Percentiles rank a stretch among this genome's conserved stretches.
phyloP scores from a whole-genome alignment of 345 rosid species.

The Citrus reticulata region DNA sequence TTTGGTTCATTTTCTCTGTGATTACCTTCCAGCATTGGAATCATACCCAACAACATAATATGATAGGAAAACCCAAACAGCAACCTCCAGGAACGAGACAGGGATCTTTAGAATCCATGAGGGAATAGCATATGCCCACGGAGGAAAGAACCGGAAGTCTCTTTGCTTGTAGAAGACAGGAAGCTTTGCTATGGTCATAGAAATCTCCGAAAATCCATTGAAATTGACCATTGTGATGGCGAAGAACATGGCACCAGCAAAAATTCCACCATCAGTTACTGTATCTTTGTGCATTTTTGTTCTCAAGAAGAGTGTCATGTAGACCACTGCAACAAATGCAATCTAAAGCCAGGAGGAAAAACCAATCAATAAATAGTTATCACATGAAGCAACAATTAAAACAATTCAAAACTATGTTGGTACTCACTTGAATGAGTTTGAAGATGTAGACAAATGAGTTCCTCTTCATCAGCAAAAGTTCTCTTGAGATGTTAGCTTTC shows the following conservation, averaged over 20 bases:
- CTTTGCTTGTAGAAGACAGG: conserved; percentile 87
- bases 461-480: conserved; percentile 59
- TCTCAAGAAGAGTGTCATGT: conserved; percentile 60
- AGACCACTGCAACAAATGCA: conserved; percentile 26
- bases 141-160: conserved; percentile 66
- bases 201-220: conserved; percentile 66
- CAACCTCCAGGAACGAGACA: conserved; percentile 57
- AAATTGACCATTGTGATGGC: conserved; percentile 47
- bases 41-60: conserved; percentile 78
- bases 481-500: conserved; percentile 52
- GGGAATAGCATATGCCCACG: conserved; percentile 81
- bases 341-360: conserved; percentile 30
- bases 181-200: conserved; percentile 77
- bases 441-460: conserved; percentile 48
- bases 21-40: conserved; percentile 64
- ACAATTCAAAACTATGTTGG: not conserved
- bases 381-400: not conserved
- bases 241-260: conserved; percentile 64
- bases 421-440: conserved; percentile 44
- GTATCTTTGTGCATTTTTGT: conserved; percentile 50
- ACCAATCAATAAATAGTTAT: conserved; percentile 1
- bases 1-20: not conserved
- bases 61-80: conserved; percentile 52
- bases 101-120: conserved; percentile 83
- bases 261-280: conserved; percentile 44